Evolutionary conservation across 2,329 filamentous ascomycete species (phyloP), one percentile per base, ranked within the genome.

Genomic region (Dendrostoma leiphaemia): DNA sequence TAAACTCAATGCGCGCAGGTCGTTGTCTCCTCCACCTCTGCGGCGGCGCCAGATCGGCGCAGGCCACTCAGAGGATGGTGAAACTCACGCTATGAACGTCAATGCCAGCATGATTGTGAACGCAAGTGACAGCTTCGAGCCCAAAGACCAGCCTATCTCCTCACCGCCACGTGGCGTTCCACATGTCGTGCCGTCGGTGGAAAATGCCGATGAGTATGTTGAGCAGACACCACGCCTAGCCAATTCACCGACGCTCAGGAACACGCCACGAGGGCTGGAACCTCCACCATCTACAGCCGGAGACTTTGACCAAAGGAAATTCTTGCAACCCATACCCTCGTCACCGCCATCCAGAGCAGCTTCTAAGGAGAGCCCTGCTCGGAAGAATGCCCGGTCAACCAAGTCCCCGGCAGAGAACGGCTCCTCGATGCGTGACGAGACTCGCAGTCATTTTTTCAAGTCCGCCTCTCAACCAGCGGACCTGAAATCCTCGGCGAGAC

Each of bases 21-120:
- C 38, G 35, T 6, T 38, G 12, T 44, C 38, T n/a, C 29, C 38
- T 23, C 15, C 44, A 17, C 43, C 35, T 38, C 12, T 12, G n/a
- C 44, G 46, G 19, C 45, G 19, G 48, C 21, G 35, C 23, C 31
- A 29, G 12, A 26, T 28, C 15, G 13, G 47, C 32, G 31, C 47
- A 24, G 37, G 15, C n/a, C 53, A 41, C 19, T 28, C 38, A 34
- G 17, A 31, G 13, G 31, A 24, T 17, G 21, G 15, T 6, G 32
- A 34, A 10, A 24, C 13, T 31, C 15, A 29, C 4, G 28, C 26
- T 13, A 6, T 5, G 23, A 41, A 52, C 23, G n/a, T 48, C n/a
- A 55, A 48, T 28, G 21, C 17, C 17, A 54, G 55, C 34, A 58
- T 53, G 52, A 45, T 51, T 38, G 55, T 55, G 15, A 53, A 56